A percentile compares a stretch with the other conserved stretches of the same genome.
Evolutionary conservation across 2,329 filamentous ascomycete genomes (phyloP).

Genomic region (Cucurbitaria berberidis): DNA sequence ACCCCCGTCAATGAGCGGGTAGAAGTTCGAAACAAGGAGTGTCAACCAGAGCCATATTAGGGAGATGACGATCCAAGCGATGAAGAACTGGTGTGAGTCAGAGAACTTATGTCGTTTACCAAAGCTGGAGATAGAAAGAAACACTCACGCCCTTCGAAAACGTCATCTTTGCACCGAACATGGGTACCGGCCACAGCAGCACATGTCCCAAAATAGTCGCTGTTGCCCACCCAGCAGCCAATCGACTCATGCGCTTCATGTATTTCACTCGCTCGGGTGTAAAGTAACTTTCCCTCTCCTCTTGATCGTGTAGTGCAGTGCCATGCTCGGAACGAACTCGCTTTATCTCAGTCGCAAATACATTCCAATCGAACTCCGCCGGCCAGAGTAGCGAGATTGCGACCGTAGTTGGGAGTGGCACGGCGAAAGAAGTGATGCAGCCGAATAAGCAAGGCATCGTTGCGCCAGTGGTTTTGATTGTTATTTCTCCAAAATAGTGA

Average conservation of each 20-base stretch:
- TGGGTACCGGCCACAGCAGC: conserved; percentile 62
- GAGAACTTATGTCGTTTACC: not conserved
- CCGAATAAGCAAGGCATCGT: conserved; percentile 61
- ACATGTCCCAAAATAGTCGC: conserved; percentile 61
- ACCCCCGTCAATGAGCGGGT: conserved; percentile 56
- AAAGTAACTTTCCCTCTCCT: conserved; percentile 9
- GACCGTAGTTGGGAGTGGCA: conserved; percentile 54
- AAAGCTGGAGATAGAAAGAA: not conserved
- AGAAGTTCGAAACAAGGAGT: conserved; percentile 58
- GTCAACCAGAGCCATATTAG: conserved; percentile 62
- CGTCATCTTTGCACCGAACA: conserved; percentile 57
- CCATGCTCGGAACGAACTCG: not conserved
- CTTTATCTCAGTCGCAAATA: conserved; percentile 41
- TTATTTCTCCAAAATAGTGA: conserved; percentile 55
- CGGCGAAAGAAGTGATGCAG: conserved; percentile 56
- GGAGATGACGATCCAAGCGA: conserved; percentile 58
- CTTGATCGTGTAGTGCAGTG: not conserved
- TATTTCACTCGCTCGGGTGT: conserved; percentile 19
- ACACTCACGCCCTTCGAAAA: conserved; percentile 49
- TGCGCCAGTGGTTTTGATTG: conserved; percentile 56
- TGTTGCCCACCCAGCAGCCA: conserved; percentile 55
- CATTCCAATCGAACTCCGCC: conserved; percentile 51
- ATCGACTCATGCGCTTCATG: conserved; percentile 56
- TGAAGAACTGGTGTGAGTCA: conserved; percentile 48
- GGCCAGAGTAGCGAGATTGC: conserved; percentile 56